Evolutionary conservation across 306 rosid genomes (phyloP).

Genomic region (Dryas octopetala): DNA sequence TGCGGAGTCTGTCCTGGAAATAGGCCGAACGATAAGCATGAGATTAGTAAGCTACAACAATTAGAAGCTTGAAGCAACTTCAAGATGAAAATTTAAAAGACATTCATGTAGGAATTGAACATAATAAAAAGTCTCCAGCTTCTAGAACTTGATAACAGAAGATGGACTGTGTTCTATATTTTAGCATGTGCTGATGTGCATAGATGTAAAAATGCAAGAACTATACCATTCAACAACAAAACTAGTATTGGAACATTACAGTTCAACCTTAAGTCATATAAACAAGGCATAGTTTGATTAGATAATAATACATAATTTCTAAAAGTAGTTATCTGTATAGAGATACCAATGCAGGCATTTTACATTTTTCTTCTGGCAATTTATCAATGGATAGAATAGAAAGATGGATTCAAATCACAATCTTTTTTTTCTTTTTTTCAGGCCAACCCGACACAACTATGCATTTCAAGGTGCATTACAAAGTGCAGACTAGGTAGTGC

Average conservation of each 20-base stretch:
- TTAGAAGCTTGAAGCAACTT: slow-evolving; percentile 1
- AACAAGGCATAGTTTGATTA: not conserved
- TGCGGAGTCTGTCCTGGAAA: slow-evolving; percentile 62
- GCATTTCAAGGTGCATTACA: slow-evolving; percentile 1
- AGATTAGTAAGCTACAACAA: slow-evolving; percentile 6
- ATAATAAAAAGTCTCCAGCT: slow-evolving; percentile 15
- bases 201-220: not conserved
- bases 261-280: not conserved
- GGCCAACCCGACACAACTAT: not conserved
- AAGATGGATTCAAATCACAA: not conserved
- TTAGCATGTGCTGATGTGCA: not conserved
- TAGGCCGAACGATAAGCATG: slow-evolving; percentile 22
- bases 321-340: not conserved
- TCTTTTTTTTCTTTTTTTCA: not conserved
- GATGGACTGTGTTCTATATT: slow-evolving; percentile 3
- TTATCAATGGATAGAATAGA: not conserved
- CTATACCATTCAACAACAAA: slow-evolving; percentile 4
- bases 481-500: not conserved
- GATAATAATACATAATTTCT: not conserved
- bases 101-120: slow-evolving; percentile 19
- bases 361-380: not conserved
- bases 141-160: not conserved
- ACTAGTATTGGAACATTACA: not conserved
- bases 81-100: slow-evolving; percentile 6
- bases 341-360: slow-evolving; percentile 2